Evolutionary conservation across 805 yeast species (phyloP).

Genomic region (Wickerhamiella sergipiensis): DNA sequence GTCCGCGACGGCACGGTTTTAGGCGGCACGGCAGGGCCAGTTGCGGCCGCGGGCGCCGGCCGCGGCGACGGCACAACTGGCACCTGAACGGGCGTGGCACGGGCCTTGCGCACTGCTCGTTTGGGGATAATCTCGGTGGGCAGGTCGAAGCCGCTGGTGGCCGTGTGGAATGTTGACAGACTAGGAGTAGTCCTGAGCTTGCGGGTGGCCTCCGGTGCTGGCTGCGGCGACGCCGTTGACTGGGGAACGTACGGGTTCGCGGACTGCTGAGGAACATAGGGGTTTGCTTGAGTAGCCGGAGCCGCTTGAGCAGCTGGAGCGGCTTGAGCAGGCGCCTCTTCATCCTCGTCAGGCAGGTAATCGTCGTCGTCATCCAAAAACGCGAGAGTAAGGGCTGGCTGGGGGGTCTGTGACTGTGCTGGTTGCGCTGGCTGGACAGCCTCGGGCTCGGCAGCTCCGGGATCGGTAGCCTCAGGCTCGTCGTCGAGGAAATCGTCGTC

Average conservation of each 20-base stretch:
- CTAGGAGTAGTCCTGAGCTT: neutral
- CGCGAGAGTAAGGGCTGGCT: conserved; percentile 11
- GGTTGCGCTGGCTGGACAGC: too few relatives aligned
- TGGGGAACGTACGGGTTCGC: neutral
- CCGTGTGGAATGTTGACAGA: conserved; percentile 16
- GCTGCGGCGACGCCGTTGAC: neutral
- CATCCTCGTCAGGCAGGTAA: conserved; percentile 21
- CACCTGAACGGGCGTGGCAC: neutral
- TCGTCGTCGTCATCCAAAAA: conserved; percentile 26
- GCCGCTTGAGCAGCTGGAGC: too few relatives aligned
- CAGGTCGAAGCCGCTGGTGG: conserved; percentile 22
- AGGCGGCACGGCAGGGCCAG: neutral
- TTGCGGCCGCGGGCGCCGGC: neutral
- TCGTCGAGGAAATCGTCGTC: conserved; percentile 18
- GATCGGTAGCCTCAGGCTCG: conserved; percentile 2
- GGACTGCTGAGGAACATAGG: neutral
- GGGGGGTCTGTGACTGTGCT: neutral
- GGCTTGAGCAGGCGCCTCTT: conserved; percentile 2
- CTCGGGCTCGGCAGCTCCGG: conserved; percentile 2
- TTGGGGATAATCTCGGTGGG: conserved; percentile 23
- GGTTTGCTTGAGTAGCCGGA: conserved; percentile 2
- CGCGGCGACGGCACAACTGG: neutral
- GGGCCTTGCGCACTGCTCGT: conserved; percentile 9
- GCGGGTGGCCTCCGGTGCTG: neutral
- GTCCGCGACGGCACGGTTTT: neutral